Conservation (phyloP, 2,329 filamentous ascomycete species). For the Botrytis galanthina region DNA sequence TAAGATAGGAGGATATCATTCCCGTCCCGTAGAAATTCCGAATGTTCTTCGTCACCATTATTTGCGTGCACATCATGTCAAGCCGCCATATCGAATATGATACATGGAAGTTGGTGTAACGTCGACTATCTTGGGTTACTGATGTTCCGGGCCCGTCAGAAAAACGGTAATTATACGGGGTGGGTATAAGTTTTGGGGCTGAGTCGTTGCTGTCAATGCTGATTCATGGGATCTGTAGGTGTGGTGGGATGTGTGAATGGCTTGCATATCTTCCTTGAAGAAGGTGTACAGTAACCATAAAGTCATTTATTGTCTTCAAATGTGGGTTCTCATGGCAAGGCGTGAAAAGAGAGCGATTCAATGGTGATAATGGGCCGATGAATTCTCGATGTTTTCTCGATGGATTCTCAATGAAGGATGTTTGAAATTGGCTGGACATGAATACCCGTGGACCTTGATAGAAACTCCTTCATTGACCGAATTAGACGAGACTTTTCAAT, state of each 20-base stretch:
- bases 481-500: slow-evolving; percentile 9
- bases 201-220: slow-evolving; percentile 15
- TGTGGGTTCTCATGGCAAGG: not conserved
- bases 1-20: slow-evolving; percentile 6
- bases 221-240: slow-evolving; percentile 13
- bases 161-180: slow-evolving; percentile 13
- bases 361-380: not conserved
- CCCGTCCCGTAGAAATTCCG: not conserved
- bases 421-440: not conserved
- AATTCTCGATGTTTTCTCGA: not conserved
- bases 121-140: not conserved
- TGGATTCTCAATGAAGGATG: not conserved
- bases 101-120: slow-evolving; percentile 12
- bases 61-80: not conserved
- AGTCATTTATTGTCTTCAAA: not conserved
- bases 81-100: slow-evolving; percentile 12
- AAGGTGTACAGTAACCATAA: not conserved
- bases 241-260: slow-evolving; percentile 9
- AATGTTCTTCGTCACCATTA: not conserved
- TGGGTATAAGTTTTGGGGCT: slow-evolving; percentile 8
- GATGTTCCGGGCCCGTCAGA: not conserved
- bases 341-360: not conserved
- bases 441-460: not conserved
- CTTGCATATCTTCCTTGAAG: slow-evolving; percentile 8
- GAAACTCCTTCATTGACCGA: not conserved